Evolutionary conservation across 2,329 filamentous ascomycete genomes (phyloP), one percentile per base, ranked within the genome.

Genomic region (Biscogniauxia sp.): DNA sequence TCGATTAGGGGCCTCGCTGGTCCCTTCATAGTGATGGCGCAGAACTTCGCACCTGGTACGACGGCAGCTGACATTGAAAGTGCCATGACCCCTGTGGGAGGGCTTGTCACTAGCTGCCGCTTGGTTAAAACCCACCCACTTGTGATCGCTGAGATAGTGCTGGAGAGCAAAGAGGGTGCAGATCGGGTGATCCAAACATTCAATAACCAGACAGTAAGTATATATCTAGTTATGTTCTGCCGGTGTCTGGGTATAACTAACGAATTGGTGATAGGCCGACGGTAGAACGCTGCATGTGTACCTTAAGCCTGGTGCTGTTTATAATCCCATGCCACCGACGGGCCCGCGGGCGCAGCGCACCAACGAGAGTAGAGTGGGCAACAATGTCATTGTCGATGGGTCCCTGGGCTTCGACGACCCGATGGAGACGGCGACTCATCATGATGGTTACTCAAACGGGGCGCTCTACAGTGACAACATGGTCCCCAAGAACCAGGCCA

Each of bases 61-160:
- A 93, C 91, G 6, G 89, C 88, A 1, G 90, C 89, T 28, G 91
- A 95, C 70, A 92, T 95, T 61, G 90, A 93, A 78, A 90, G 88
- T 68, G 91, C 91, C 59, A 88, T 95, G 86, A 84, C 82, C n/a
- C 86, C 87, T 0, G 78, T 91, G n/a, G 90, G 89, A 49, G 90
- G 89, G 28, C 80, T 88, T 62, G 82, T 92, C 69, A 71, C 83
- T 23, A 85, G 83, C 69, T 94, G 91, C 77, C 83, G 81, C 41
- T 77, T 95, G 49, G 76, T 92, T 59, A 87, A 88, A 71, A 82
- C 87, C 3, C 78, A 79, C 26, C 91, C 92, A 0, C 88, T 89
- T 3, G 86, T 95, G 56, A 88, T 93, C 70, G 89, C 89, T 20
- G 91, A 95, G 76, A 86, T 95, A 72, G 81, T 88, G 4, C 93